Base-by-base conservation (phyloP, 2,329 filamentous ascomycete species). In the Mariannaea elegans region DNA sequence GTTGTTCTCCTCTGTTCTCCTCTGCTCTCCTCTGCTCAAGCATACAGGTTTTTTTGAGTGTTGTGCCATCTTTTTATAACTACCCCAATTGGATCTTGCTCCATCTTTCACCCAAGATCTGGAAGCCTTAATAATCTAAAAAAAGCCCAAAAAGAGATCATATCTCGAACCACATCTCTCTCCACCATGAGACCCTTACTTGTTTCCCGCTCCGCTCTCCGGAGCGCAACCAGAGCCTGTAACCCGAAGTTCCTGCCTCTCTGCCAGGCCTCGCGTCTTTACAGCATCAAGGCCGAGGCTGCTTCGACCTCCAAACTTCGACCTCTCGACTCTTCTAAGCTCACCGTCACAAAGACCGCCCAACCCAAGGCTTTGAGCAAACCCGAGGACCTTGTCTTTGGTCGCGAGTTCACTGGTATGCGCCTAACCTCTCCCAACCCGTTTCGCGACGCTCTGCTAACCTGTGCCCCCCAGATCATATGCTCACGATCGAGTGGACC, bases 401-500 rank as follows among this genome's bases (percentile, higher is more conserved):
- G 95, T 65, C 87, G 87, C 67, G 90, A 89, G 48, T 99, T 99
- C 78, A 97, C 95, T 71, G 93, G 93, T 94, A 80, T 57, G 76
- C 59, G 32, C 32, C 31, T 34, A 19, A 16, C 16, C 18, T 14
- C 23, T 29, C 38, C 7, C 13, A 23, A 3, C 44, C 21, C 12
- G 4, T 4, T 38, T 23, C 19, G 34, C 44, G 13, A 13, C 16
- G 19, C 24, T 7, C 56, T 27, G 53, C 63, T 72, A 61, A 65
- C 60, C 39, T 36, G 8, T 16, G 29, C 24, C 6, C 19, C 4
- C 27, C 57, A 96, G 95, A 99, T 81, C 95, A 98, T 81, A 98
- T 99, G 94, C 89, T 98, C 72, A 89, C 90, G 60, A 85, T 97
- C 69, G 93, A 97, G 82, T 99, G 95, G 95, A 94, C 91, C 55